These are phyloP conservation scores for Trichomonas vaginalis DNA, from an alignment of 208 protist species.

Conservation along the genomic window DNA sequence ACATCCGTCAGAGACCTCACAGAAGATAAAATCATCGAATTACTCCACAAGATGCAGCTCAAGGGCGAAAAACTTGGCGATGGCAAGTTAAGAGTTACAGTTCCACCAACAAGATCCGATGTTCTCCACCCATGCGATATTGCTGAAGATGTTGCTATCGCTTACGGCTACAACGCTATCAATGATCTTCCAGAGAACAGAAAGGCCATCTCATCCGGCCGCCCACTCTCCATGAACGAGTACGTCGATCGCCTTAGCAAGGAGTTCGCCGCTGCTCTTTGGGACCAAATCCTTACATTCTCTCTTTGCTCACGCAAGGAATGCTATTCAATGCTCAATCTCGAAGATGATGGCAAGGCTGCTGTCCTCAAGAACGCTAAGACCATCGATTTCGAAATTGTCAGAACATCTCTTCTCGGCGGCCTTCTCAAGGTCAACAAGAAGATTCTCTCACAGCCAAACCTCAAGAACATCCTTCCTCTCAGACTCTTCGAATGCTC, in stretches of 20 bases:
- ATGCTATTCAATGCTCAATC: neutral
- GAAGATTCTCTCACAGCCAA: neutral
- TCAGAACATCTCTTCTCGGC: neutral
- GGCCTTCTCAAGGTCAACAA: neutral
- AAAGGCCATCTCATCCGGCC: slow-evolving; percentile 17
- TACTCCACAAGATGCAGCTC: neutral
- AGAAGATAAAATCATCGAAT: neutral
- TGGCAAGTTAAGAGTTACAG: neutral
- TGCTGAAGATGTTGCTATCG: slow-evolving; percentile 33
- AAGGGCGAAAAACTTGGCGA: neutral
- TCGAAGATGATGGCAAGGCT: neutral
- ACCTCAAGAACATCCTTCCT: neutral
- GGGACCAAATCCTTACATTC: slow-evolving; percentile 4
- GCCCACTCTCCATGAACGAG: slow-evolving; percentile 16
- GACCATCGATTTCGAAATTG: slow-evolving; percentile 22
- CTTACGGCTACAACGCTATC: slow-evolving; percentile 33
- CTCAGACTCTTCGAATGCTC: slow-evolving; percentile 17
- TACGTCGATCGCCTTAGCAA: slow-evolving; percentile 19
- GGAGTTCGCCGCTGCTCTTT: neutral
- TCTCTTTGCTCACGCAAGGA: slow-evolving; percentile 12
- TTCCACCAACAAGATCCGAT: slow-evolving; percentile 23
- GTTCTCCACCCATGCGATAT: slow-evolving; percentile 33
- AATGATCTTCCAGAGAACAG: slow-evolving; percentile 15
- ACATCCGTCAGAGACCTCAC: neutral
- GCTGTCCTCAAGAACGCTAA: slow-evolving; percentile 9